Percentiles rank a stretch among this genome's conserved stretches.
Evolutionary conservation across 164 flowering plant genomes (phyloP).

Genomic region (Chimonanthus salicifolius): DNA sequence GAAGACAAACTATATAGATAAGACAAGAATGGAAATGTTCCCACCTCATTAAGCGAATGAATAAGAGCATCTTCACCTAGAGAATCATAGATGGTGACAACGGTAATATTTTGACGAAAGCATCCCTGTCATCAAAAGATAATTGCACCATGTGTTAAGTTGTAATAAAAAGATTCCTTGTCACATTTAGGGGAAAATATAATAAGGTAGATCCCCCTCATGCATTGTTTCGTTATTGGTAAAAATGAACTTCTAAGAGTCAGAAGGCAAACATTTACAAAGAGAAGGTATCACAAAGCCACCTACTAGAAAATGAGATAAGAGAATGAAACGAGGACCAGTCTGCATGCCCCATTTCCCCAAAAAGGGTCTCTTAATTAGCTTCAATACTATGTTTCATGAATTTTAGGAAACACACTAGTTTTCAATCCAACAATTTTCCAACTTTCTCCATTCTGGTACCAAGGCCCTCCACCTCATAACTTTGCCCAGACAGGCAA

Average conservation of each 20-base stretch:
- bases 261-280: background rate
- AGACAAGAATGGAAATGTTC: conserved; percentile 6
- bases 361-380: background rate
- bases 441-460: background rate
- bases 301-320: background rate
- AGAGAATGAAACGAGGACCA: background rate
- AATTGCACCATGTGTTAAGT: background rate
- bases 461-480: background rate
- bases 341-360: background rate
- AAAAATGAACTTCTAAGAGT: too few species aligned
- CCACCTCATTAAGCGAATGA: conserved; percentile 91
- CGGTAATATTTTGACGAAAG: conserved; percentile 76
- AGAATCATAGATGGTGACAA: conserved; percentile 88
- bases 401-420: background rate
- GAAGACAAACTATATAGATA: background rate
- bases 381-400: background rate
- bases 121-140: conserved; percentile 55
- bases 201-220: background rate
- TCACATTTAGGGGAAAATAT: background rate
- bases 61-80: conserved; percentile 88
- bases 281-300: background rate
- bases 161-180: background rate
- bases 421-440: background rate
- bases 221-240: too few species aligned
- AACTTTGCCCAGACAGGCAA: background rate